phyloP scores from a whole-genome alignment of 2,329 filamentous ascomycete species.

The Exophiala mesophila region DNA sequence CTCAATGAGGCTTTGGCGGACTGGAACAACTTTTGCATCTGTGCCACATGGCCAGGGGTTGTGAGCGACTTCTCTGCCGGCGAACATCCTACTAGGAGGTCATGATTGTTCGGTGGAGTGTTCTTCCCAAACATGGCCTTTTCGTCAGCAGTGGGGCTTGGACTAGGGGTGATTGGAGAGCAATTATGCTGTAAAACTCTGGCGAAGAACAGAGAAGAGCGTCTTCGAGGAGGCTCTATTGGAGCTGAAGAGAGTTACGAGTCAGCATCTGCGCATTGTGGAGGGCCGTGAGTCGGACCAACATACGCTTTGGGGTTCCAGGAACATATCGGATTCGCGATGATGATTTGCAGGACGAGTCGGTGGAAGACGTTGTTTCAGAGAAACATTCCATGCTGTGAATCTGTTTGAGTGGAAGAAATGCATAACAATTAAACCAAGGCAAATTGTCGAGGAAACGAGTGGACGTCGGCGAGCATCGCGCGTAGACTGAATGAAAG shows the following conservation, averaged over 20 bases:
- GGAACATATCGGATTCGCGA: conserved; percentile 14
- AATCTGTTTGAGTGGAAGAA: conserved; percentile 1
- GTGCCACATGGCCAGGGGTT: conserved; percentile 23
- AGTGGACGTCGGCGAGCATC: conserved; percentile 19
- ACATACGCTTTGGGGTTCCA: conserved; percentile 25
- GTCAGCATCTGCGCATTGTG: conserved; percentile 5
- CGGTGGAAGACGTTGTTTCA: conserved; percentile 13
- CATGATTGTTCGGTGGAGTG: neutral
- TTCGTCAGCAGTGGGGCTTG: conserved; percentile 12
- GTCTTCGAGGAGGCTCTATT: conserved; percentile 23
- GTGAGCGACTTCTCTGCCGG: no score
- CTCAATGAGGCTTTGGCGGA: conserved; percentile 24
- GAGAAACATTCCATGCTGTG: conserved; percentile 19
- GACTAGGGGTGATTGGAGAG: conserved; percentile 14
- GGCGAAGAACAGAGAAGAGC: conserved; percentile 24
- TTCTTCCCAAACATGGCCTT: conserved; percentile 7
- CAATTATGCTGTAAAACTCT: conserved; percentile 14
- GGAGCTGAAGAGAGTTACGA: conserved; percentile 16
- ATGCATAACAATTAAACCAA: conserved; percentile 9
- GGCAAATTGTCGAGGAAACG: conserved; percentile 3
- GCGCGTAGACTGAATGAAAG: conserved; percentile 11
- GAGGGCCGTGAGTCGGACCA: neutral
- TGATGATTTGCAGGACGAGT: conserved; percentile 16
- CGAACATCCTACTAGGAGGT: conserved; percentile 13
- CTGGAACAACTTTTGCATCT: conserved; percentile 26